Evolutionary conservation across 805 yeast genomes (phyloP).

Genomic region (Yamadazyma scolyti): DNA sequence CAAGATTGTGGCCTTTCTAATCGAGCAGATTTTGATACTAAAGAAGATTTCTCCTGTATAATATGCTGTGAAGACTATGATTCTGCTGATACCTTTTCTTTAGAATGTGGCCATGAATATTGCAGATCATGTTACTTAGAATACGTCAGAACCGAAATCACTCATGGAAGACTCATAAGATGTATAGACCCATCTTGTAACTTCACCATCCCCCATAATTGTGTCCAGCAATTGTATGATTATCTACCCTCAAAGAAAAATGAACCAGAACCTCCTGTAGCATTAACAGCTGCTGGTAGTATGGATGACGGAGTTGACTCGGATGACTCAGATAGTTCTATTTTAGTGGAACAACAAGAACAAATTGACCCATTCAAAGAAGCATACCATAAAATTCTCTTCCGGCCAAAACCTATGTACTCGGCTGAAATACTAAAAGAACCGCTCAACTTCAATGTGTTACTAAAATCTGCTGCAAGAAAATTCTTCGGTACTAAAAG

Average conservation of each 20-base stretch:
- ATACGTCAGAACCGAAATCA: constrained; percentile 48
- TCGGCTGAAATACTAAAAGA: neutral
- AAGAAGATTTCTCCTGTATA: constrained; percentile 41
- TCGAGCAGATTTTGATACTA: constrained; percentile 10
- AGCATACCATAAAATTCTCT: neutral
- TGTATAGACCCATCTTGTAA: constrained; percentile 66
- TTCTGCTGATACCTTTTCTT: constrained; percentile 34
- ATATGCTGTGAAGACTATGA: constrained; percentile 69
- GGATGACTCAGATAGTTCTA: too few species aligned
- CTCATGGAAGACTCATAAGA: constrained; percentile 45
- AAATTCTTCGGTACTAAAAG: constrained; percentile 43
- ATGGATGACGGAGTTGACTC: too few species aligned
- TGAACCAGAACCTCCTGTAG: constrained; percentile 1
- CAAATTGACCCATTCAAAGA: neutral
- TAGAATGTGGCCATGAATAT: constrained; percentile 68
- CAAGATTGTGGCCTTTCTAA: constrained; percentile 25
- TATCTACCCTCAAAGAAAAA: constrained; percentile 3
- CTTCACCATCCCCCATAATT: constrained; percentile 39
- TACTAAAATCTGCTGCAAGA: constrained; percentile 37
- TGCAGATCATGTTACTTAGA: constrained; percentile 67
- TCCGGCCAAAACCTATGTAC: neutral
- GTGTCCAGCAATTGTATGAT: constrained; percentile 20
- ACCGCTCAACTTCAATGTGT: constrained; percentile 28
- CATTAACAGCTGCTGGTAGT: too few species aligned
- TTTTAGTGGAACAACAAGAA: too few species aligned